A percentile compares a stretch with the other conserved stretches of the same genome.
phyloP scores from a whole-genome alignment of 192 early-diverging fungal species.

The Borealophlyctis nickersoniae region DNA sequence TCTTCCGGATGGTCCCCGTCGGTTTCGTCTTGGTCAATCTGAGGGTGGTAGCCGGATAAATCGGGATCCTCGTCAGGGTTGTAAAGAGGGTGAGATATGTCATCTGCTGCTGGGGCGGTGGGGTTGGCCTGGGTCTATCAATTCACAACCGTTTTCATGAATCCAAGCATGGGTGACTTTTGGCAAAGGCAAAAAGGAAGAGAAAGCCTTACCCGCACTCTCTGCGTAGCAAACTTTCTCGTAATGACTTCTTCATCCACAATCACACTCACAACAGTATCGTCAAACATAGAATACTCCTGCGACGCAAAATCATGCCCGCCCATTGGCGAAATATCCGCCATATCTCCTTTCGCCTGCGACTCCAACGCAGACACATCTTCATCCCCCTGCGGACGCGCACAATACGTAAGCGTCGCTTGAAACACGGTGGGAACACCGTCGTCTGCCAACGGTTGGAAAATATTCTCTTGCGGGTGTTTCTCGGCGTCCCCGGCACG shows the following conservation, averaged over 20 bases:
- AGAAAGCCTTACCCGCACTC: too few species aligned
- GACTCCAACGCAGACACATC: background rate
- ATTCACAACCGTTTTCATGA: too few species aligned
- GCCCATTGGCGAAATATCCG: background rate
- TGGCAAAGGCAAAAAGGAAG: too few species aligned
- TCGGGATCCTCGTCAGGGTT: too few species aligned
- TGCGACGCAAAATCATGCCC: background rate
- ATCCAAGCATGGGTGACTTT: too few species aligned
- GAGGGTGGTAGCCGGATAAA: too few species aligned
- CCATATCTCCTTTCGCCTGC: background rate
- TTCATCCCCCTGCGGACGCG: constrained; percentile 13
- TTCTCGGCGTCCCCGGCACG: too few species aligned
- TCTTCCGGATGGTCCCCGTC: background rate
- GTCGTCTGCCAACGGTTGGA: constrained; percentile 12
- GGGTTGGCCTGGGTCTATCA: too few species aligned
- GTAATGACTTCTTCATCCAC: constrained; percentile 4
- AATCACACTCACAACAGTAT: background rate
- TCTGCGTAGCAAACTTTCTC: background rate
- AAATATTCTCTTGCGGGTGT: too few species aligned
- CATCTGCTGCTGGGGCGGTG: too few species aligned
- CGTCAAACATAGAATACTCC: background rate
- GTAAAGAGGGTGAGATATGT: too few species aligned
- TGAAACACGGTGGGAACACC: constrained; percentile 45
- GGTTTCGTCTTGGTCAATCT: too few species aligned
- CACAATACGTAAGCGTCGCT: constrained; percentile 7